phyloP scores from a whole-genome alignment of 164 flowering plant genomes.

The Tinospora cordifolia region DNA sequence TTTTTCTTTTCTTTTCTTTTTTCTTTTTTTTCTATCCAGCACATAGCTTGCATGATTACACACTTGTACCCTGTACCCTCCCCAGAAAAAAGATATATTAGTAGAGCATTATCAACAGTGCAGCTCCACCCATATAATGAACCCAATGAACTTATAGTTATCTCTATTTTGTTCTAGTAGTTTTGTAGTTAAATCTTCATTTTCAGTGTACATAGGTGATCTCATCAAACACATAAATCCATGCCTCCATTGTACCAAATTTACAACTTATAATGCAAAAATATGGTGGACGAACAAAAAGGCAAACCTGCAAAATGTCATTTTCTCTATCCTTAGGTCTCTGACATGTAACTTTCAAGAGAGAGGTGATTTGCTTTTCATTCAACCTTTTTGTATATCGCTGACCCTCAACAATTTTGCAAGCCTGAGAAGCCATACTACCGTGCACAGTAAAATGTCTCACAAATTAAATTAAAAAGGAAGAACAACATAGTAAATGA shows the following conservation, averaged over 20 bases:
- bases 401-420: slow-evolving; percentile 83
- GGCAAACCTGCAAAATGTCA: slow-evolving; percentile 57
- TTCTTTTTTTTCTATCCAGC: no score
- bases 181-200: no score
- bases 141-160: no score
- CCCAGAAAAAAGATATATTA: no score
- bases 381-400: slow-evolving; percentile 73
- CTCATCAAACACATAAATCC: no score
- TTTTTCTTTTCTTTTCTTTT: no score
- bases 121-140: no score
- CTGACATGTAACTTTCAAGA: slow-evolving; percentile 73
- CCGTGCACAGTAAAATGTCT: not conserved
- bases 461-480: not conserved
- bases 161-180: no score
- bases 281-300: not conserved
- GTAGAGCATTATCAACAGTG: no score
- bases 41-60: no score
- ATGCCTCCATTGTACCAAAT: not conserved
- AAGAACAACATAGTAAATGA: not conserved
- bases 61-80: no score
- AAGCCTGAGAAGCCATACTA: slow-evolving; percentile 37
- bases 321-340: slow-evolving; percentile 67
- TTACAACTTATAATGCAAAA: not conserved
- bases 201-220: no score
- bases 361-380: slow-evolving; percentile 72